phyloP scores from a whole-genome alignment of 345 rosid genomes.

The Syzygium aqueum region DNA sequence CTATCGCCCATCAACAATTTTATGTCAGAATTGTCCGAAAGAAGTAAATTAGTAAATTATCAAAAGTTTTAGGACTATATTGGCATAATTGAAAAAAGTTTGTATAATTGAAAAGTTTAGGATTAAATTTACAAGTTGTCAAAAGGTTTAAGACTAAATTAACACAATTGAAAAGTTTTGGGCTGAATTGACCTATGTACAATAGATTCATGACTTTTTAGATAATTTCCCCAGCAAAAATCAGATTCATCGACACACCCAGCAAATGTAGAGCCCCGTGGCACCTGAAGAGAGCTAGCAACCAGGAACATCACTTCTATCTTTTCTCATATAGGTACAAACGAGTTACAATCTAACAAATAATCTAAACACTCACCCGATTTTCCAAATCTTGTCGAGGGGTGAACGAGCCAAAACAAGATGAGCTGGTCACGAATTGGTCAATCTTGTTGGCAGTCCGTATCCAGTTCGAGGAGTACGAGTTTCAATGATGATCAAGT shows the following conservation, averaged over 20 bases:
- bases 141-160: accelerated
- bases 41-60: too few species aligned
- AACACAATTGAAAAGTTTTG: neutral
- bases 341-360: neutral
- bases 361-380: neutral
- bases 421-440: neutral
- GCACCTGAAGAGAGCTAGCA: neutral
- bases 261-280: too few species aligned
- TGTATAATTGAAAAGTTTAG: too few species aligned
- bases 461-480: neutral
- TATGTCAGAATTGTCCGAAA: too few species aligned
- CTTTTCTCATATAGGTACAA: neutral
- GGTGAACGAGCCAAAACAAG: neutral
- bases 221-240: neutral
- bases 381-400: neutral
- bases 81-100: accelerated
- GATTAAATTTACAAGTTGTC: too few species aligned
- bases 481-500: neutral
- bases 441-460: neutral
- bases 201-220: neutral
- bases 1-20: too few species aligned
- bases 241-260: too few species aligned
- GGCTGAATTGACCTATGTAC: accelerated
- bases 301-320: neutral
- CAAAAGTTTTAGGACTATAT: neutral